Evolutionary conservation across 352 stramenopile species (phyloP).

Genomic region (Pythium sukuiense): DNA sequence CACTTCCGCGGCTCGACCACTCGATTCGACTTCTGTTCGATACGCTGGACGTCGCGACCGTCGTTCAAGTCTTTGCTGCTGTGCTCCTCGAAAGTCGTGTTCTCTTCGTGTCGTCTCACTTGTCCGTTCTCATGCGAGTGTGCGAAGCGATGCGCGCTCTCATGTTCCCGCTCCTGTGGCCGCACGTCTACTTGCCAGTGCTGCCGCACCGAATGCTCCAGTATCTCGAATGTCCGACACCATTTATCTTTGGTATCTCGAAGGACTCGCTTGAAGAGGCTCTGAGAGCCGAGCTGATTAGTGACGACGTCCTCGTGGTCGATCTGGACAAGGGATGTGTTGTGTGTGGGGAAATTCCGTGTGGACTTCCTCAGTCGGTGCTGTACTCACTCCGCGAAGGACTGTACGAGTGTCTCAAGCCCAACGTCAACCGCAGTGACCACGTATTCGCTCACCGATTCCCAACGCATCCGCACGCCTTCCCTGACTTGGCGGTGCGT

Average conservation of each 20-base stretch:
- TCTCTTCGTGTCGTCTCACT: conserved; percentile 76
- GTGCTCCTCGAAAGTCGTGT: conserved; percentile 82
- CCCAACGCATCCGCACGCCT: conserved; percentile 47
- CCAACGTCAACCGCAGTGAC: conserved; percentile 35
- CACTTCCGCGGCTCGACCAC: conserved; percentile 59
- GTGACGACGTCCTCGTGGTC: conserved; percentile 71
- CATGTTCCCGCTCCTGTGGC: conserved; percentile 87
- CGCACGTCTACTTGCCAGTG: conserved; percentile 85
- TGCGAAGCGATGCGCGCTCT: conserved; percentile 74
- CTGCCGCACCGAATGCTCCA: conserved; percentile 77
- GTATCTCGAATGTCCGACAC: conserved; percentile 84
- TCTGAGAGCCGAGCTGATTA: conserved; percentile 54
- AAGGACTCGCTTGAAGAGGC: conserved; percentile 60
- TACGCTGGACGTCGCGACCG: conserved; percentile 69
- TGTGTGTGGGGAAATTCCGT: conserved; percentile 20
- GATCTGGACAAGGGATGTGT: conserved; percentile 46
- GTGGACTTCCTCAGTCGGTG: conserved; percentile 22
- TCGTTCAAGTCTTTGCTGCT: conserved; percentile 76
- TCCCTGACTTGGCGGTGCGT: conserved; percentile 73
- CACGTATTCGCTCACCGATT: conserved; percentile 40
- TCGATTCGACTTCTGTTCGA: conserved; percentile 81
- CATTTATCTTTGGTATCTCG: conserved; percentile 84
- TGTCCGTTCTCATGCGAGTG: conserved; percentile 83
- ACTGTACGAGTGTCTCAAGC: conserved; percentile 35
- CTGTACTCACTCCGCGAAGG: conserved; percentile 25